Evolutionary conservation across 1,284 basidiomycete genomes (phyloP), one percentile per base, ranked within the genome.

Genomic region (Agroathelia rolfsii): DNA sequence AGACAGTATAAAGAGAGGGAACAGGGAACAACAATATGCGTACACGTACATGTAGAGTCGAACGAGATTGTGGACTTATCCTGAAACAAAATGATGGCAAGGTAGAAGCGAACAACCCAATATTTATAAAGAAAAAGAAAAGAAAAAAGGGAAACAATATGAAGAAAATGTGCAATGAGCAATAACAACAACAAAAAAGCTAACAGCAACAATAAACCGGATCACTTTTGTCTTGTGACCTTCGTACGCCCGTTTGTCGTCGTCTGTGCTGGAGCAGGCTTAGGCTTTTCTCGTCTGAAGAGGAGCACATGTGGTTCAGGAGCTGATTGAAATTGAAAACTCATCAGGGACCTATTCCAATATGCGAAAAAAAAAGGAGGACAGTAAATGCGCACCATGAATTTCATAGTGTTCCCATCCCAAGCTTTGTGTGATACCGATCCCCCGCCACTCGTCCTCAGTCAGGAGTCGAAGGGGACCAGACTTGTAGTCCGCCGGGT

Each of bases 361-460:
- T 30, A 14, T 24, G 18, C 13, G 12, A 17, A 25, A 11, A 13
- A 22, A 19, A 24, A n/a, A 11, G 12, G 6, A n/a, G 13, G 6
- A 30, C n/a, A 23, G 26, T 30, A 34, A 35, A 14, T 22, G 58
- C 78, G 50, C 47, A 90, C 89, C 86, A 52, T 95, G 93, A 23
- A 95, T 88, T 64, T 94, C 93, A 49, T 95, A 96, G 50, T 96
- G 92, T 53, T 92, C 86, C 93, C 93, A 97, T 7, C 93, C 93
- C 30, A 94, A 63, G 56, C 87, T 92, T 58, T 96, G 93, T 19
- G 85, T 89, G 49, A 95, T 95, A 8, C 93, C 93, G 39, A 97
- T 92, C 1, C 86, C 85, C 51, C 93, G 70, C 93, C 93, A 97
- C 59, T 97, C 93, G 25, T 72, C 58, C 53, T 96, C 93, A 3